Evolutionary conservation across 2,329 filamentous ascomycete species (phyloP), one percentile per base, ranked within the genome.

Genomic region (Rugonectria rugulosa): DNA sequence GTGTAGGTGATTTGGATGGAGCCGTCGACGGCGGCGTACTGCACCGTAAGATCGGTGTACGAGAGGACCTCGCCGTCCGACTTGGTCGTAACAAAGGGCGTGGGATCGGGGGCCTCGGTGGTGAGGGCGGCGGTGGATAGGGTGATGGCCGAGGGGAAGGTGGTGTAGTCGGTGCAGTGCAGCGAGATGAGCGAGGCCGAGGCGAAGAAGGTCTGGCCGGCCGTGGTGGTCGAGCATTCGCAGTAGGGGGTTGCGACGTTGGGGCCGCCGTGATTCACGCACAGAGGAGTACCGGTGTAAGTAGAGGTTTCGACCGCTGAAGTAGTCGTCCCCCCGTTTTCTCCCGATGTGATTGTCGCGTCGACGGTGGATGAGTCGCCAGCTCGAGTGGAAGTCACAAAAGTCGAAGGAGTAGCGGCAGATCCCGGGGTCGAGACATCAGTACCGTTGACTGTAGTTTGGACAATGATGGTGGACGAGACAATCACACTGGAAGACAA

Each of bases 201-300:
- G 24, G 60, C 50, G 5, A 48, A 44, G 37, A 59, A 61, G 5
- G 37, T 37, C 26, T 62, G 60, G 2, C 55, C 55, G 1, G 19
- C 53, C 1, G 43, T 57, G 3, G 59, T 60, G 5, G 56, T 61
- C 2, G 56, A 55, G 15, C 59, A 63, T 10, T 56, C 34, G 19
- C 59, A 63, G 40, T 63, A 60, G 8, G 56, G 53, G 3, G 60
- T 57, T 1, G 53, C 36, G 2, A 63, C 56, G 2, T 36, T 26
- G 21, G 60, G 60, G 11, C 60, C 60, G 1, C 60, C 60, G 7
- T 46, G 40, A 46, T 59, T 59, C 19, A 54, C 49, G 15, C 58
- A 61, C n/a, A 50, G 40, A 1, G 43, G 38, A 1, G 56, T 42
- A 15, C 59, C 56, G 2, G 47, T 61, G 23, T 48, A 53, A 9